Percentiles rank a stretch among this genome's conserved stretches.
These are phyloP conservation scores for Penicillium crustosum DNA, from an alignment of 2,329 filamentous ascomycete species.

Conservation along the genomic window DNA sequence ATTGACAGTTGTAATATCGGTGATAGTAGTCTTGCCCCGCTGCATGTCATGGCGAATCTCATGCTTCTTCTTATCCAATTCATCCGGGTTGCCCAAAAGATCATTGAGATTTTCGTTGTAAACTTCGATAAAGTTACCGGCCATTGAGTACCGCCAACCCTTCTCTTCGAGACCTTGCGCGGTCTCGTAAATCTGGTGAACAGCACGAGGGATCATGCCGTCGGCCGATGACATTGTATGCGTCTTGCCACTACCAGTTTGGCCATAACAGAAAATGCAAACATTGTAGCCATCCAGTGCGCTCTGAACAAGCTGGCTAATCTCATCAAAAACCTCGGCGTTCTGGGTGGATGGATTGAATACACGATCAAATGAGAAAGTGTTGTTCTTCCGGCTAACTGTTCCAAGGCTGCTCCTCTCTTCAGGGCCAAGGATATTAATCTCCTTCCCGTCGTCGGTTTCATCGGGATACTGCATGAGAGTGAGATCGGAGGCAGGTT, in stretches of 20 bases:
- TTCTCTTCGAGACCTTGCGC: conserved; percentile 81
- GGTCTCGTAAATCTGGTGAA: conserved; percentile 89
- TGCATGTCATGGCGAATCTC: conserved; percentile 84
- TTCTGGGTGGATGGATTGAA: conserved; percentile 79
- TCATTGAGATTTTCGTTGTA: conserved; percentile 98
- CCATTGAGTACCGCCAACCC: conserved; percentile 92
- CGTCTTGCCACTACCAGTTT: conserved; percentile 96
- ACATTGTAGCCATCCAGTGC: conserved; percentile 98
- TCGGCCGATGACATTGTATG: conserved; percentile 89
- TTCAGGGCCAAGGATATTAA: conserved; percentile 78
- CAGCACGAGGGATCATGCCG: conserved; percentile 93
- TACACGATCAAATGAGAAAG: conserved; percentile 90
- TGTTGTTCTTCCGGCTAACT: conserved; percentile 73
- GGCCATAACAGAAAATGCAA: conserved; percentile 97
- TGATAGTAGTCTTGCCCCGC: conserved; percentile 77
- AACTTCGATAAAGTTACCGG: conserved; percentile 93
- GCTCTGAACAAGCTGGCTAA: conserved; percentile 93
- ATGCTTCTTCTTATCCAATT: conserved; percentile 76
- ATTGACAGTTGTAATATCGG: conserved; percentile 73
- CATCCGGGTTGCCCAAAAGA: conserved; percentile 69
- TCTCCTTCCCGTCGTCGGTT: conserved; percentile 81
- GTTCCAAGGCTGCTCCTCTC: conserved; percentile 78
- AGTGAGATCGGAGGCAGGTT: conserved; percentile 62
- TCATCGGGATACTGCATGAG: conserved; percentile 76
- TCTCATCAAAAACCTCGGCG: conserved; percentile 87